These are phyloP conservation scores for Boletus sp. DNA, from an alignment of 1,284 basidiomycete species.

Conservation along the genomic window DNA sequence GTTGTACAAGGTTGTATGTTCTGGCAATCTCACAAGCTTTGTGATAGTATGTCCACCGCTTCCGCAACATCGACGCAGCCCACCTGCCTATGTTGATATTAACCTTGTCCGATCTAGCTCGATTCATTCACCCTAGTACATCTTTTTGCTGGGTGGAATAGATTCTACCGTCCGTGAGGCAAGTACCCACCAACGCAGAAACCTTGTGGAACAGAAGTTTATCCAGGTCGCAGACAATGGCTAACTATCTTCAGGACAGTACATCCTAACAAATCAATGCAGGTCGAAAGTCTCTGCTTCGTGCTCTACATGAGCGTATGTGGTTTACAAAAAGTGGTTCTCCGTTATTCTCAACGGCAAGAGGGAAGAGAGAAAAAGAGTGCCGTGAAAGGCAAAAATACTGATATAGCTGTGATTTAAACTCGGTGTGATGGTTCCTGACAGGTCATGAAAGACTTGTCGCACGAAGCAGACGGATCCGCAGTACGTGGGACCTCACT, in stretches of 20 bases:
- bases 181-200: too few relatives aligned
- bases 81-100: slow-evolving; percentile 6
- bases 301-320: slow-evolving; percentile 4
- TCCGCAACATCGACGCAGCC: too few relatives aligned
- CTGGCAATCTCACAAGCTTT: too few relatives aligned
- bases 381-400: slow-evolving; percentile 5
- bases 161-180: background rate
- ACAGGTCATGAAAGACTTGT: slow-evolving; percentile 48
- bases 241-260: too few relatives aligned
- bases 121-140: too few relatives aligned
- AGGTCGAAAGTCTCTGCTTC: background rate
- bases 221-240: too few relatives aligned
- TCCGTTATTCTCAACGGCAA: background rate
- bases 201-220: too few relatives aligned
- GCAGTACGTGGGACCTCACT: slow-evolving; percentile 23
- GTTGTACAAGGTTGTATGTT: too few relatives aligned
- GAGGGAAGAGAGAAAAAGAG: background rate
- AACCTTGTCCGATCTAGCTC: slow-evolving; percentile 1
- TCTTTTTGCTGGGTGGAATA: background rate
- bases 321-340: slow-evolving; percentile 4
- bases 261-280: background rate
- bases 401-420: slow-evolving; percentile 7
- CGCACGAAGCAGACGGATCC: slow-evolving; percentile 30
- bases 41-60: too few relatives aligned
- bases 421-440: slow-evolving; percentile 36